Evolutionary conservation across 176 grass and related monocot species (phyloP), one percentile per base, ranked within the genome.

Genomic region (Tillandsia fasciculata): DNA sequence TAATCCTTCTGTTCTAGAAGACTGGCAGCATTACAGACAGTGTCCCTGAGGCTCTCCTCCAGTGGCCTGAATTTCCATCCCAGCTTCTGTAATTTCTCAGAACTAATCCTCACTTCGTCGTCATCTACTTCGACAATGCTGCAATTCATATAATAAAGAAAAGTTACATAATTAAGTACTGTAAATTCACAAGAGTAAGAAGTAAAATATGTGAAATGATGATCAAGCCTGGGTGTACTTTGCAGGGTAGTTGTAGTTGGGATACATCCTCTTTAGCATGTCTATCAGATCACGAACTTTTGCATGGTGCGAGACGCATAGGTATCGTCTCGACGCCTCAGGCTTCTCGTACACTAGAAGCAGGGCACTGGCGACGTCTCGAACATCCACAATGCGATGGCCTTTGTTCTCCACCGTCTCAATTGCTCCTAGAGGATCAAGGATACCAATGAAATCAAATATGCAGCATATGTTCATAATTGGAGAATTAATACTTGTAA

Each of bases 281-380:
- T 84, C 65, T 65, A 91, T 77, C 51, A 87, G 18, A 68, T 82
- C 81, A 49, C 56, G 48, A 0, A 57, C 67, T 64, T 15, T 63
- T 3, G 79, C 11, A 22, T 57, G 33, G 50, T 87, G 71, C 18
- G 78, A 52, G 2, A 78, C 10, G 18, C 78, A 87, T 13, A 87
- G 73, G 65, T 82, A 71, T 66, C 88, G 68, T 50, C 76, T 72
- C 1, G 75, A 81, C 2, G 81, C 71, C 48, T 77, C 68, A 14
- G 76, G 2, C 20, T 84, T 81, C 65, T 91, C 75, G 23, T 82
- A 79, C 28, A 82, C 17, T 3, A 91, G 72, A 52, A 87, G 68
- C 2, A 82, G 52, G 49, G 88, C 88, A 18, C 79, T 69, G 0
- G 76, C 84, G 29, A 87, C 84, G 5, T 91, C 81, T 26, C 81